Base-by-base conservation (phyloP, 176 grass and related monocot species). In the Cenchrus americanus region DNA sequence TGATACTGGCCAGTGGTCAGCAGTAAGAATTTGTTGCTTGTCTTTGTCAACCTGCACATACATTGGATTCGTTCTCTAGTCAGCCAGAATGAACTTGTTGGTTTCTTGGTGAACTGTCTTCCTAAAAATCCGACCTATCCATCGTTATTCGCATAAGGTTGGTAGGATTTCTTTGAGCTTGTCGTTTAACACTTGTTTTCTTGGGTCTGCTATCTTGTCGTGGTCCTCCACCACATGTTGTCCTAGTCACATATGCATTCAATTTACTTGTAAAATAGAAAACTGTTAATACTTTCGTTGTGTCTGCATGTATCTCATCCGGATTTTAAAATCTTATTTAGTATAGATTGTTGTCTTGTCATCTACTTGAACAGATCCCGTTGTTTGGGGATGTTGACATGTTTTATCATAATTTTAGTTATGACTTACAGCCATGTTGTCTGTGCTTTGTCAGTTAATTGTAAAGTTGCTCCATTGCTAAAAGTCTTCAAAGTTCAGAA, bases 91-190 rank as follows among this genome's bases (percentile, higher is more conserved):
- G 47, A 57, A 80, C 87, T 79, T 87, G 61, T 87, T 90, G 69
- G 67, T 42, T 87, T 87, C 74, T 90, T 80, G 80, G 69, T 53
- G 68, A 75, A 76, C 61, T 12, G 3, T 12, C 44, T 60, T 46
- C 57, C 49, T 66, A n/a, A 19, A 75, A 66, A 62, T 73, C 68
- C 32, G 76, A 80, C 84, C 83, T 74, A 78, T 84, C 66, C 54
- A 21, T 75, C 30, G 17, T 76, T 81, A 81, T 52, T 68, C 51
- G 62, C 43, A 75, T 60, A 75, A 75, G 61, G 55, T 87, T 18
- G 80, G 84, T 83, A 79, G 30, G 79, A 83, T 83, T 83, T 86
- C 69, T 62, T 87, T 73, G 84, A 83, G 59, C 44, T 62, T 90
- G 84, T 83, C 66, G 40, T 62, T 88, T 34, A 74, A 67, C 50